phyloP scores from a whole-genome alignment of 148 eudicot genomes.

The Selenicereus undatus region DNA sequence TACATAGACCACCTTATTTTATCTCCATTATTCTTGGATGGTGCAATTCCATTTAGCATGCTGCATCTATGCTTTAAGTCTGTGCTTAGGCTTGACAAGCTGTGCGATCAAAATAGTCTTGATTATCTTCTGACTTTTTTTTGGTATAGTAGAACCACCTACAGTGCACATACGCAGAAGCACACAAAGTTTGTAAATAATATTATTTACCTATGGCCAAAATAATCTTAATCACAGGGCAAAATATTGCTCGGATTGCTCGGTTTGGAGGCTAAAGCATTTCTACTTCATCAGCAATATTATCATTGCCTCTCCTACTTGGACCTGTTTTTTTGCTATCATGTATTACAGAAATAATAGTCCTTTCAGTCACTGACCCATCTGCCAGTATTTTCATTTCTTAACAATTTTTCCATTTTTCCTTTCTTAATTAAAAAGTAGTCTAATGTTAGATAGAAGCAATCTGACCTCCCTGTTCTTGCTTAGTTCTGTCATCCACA shows the following conservation, averaged over 20 bases:
- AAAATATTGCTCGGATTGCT: background rate
- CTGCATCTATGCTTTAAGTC: background rate
- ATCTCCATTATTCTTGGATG: background rate
- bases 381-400: background rate
- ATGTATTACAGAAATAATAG: background rate
- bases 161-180: no score
- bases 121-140: no score
- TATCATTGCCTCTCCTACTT: background rate
- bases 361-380: background rate
- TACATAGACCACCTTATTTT: constrained; percentile 13
- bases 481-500: background rate
- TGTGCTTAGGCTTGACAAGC: background rate
- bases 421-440: background rate
- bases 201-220: background rate
- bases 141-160: no score
- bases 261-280: background rate
- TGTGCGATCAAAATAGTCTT: no score
- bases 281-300: background rate
- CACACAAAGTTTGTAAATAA: background rate
- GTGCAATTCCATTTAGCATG: background rate
- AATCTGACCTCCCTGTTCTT: background rate
- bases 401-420: no score
- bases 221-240: background rate
- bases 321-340: background rate
- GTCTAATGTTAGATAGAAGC: background rate